Evolutionary conservation across 2,329 filamentous ascomycete species (phyloP), one percentile per base, ranked within the genome.

Genomic region (Colletotrichum sp.): DNA sequence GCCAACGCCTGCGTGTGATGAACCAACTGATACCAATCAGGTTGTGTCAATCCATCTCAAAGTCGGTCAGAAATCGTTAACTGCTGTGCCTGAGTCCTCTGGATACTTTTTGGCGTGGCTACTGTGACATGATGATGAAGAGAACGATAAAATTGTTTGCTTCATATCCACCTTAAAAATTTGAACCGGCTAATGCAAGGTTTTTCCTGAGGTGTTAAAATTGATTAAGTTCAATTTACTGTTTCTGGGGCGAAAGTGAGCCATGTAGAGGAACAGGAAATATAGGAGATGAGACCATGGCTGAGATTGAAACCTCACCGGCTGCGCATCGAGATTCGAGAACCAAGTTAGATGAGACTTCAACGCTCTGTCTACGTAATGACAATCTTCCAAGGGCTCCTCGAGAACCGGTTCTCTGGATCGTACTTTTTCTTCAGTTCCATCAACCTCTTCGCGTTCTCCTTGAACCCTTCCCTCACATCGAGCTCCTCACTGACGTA

Each of bases 401-500:
- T 44, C 9, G 64, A 59, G 75, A 85, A 86, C 12, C 83, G 78
- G 71, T 86, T 84, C 3, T 77, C 75, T 2, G 82, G 82, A 70
- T 86, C 84, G 49, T 81, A 85, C 67, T 78, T 82, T 12, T 63
- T 75, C 80, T 86, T 85, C 68, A 86, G 65, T 71, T 81, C 79
- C 64, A 75, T 78, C 55, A 85, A 70, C 27, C 82, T 78, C 12
- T 78, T 52, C 15, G 81, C 44, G 22, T 85, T 85, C 5, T 72
- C 77, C 0, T 84, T 84, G 75, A 83, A 86, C 0, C 81, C 82
- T 30, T 80, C 78, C 63, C 79, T 75, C 2, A 83, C 80, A 8
- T 71, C 74, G 6, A 81, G 78, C 19, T 81, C 78, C 25, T 78
- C 71, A 49, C 70, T 72, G 63, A 82, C 77, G 16, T 84, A 80